Conservation (phyloP, 345 rosid genomes). For the Microcos paniculata region DNA sequence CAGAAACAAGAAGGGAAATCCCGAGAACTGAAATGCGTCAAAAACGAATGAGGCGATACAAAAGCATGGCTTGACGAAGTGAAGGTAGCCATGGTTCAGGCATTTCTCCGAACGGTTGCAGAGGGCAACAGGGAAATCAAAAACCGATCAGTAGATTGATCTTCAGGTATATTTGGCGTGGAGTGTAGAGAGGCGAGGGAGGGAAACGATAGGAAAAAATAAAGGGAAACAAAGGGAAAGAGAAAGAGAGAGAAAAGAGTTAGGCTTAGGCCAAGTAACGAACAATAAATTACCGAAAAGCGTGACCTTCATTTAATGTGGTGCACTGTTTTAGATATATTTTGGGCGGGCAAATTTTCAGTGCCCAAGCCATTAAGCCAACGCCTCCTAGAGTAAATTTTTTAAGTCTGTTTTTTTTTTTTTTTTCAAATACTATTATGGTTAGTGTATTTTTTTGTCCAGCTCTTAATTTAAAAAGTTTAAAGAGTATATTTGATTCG, state of each 20-base stretch:
- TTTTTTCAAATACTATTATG: no score
- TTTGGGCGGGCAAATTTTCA: slow-evolving; percentile 15
- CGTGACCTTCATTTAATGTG: slow-evolving; percentile 22
- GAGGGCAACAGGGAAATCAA: neutral
- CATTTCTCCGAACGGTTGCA: slow-evolving; percentile 76
- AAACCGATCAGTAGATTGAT: neutral
- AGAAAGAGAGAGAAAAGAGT: neutral
- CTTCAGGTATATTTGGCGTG: neutral
- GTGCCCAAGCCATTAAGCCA: neutral
- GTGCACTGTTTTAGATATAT: slow-evolving; percentile 1
- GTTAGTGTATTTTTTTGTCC: no score
- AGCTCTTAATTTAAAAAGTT: no score
- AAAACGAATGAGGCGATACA: slow-evolving; percentile 21
- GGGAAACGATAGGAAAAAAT: neutral
- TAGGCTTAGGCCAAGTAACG: slow-evolving; percentile 43
- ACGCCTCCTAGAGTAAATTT: neutral
- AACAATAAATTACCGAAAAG: slow-evolving; percentile 47
- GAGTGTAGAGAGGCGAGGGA: neutral
- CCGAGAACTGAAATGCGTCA: slow-evolving; percentile 30
- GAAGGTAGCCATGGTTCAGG: slow-evolving; percentile 76
- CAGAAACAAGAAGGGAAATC: slow-evolving; percentile 17
- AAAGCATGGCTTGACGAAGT: slow-evolving; percentile 34
- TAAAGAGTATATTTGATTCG: no score
- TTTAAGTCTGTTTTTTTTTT: no score
- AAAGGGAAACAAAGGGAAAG: neutral